phyloP scores from a whole-genome alignment of 2,329 filamentous ascomycete species.

The Lecanoromycetidae sp. region DNA sequence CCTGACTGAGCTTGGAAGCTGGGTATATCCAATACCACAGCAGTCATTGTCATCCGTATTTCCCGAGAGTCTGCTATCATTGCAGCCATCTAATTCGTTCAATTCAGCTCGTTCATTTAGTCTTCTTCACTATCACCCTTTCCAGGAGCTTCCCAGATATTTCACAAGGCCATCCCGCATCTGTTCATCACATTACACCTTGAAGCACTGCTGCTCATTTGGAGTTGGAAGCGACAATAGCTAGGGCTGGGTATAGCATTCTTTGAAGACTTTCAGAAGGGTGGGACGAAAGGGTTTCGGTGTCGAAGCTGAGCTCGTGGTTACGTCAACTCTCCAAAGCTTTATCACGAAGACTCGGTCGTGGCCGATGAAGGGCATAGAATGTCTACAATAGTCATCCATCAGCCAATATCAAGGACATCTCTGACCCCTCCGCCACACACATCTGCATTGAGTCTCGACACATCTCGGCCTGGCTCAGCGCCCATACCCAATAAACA shows the following conservation, averaged over 20 bases:
- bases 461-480: conserved; percentile 43
- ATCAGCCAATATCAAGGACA: conserved; percentile 34
- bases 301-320: neutral
- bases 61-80: no score
- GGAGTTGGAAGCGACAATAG: neutral
- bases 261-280: neutral
- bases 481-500: conserved; percentile 76
- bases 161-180: neutral
- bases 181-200: neutral
- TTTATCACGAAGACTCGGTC: neutral
- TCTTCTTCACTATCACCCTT: no score
- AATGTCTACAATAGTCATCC: conserved; percentile 37
- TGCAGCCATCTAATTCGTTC: no score
- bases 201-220: no score
- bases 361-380: conserved; percentile 6
- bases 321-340: neutral
- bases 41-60: no score
- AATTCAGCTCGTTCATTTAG: no score
- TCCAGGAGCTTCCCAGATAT: no score
- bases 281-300: neutral
- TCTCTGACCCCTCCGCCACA: conserved; percentile 39
- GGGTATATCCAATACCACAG: no score
- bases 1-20: no score
- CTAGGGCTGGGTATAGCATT: neutral
- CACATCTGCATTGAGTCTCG: conserved; percentile 44